Conservation (phyloP, 768 basidiomycete species). For the Suillus ampliporus region DNA sequence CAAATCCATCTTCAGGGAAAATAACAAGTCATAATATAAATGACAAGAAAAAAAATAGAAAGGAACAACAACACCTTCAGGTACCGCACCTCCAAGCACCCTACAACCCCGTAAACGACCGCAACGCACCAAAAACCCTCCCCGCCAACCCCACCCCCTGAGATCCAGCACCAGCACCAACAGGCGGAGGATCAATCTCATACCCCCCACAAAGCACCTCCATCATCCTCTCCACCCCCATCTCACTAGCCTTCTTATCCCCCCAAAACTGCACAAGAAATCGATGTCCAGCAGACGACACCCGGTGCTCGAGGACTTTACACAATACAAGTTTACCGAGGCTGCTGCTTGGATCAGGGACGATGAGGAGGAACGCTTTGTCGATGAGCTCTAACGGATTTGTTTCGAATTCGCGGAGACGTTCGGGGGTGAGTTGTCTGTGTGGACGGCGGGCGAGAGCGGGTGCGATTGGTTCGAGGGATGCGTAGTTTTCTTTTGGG, state of each 20-base stretch:
- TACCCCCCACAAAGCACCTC: background rate
- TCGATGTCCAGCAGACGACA: background rate
- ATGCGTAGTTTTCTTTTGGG: background rate
- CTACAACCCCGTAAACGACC: slow-evolving; percentile 5
- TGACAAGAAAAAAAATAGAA: background rate
- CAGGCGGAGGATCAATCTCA: slow-evolving; percentile 5
- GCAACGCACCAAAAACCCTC: slow-evolving; percentile 3
- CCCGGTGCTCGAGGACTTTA: background rate
- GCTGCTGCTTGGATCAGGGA: background rate
- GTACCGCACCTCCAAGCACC: no score
- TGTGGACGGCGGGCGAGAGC: slow-evolving; percentile 7
- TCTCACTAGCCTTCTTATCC: slow-evolving; percentile 1
- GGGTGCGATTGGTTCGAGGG: background rate
- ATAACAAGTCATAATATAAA: background rate
- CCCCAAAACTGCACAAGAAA: slow-evolving; percentile 6
- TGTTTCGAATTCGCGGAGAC: background rate
- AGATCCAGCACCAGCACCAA: background rate
- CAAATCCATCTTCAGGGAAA: background rate
- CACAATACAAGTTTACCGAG: background rate
- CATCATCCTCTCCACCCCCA: slow-evolving; percentile 2
- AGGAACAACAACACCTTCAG: background rate
- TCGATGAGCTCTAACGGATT: background rate
- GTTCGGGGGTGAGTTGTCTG: slow-evolving; percentile 6
- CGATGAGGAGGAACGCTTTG: slow-evolving; percentile 6
- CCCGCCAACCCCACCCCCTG: background rate